phyloP scores from a whole-genome alignment of 1,284 basidiomycete genomes.

The Moesziomyces parantarcticus region DNA sequence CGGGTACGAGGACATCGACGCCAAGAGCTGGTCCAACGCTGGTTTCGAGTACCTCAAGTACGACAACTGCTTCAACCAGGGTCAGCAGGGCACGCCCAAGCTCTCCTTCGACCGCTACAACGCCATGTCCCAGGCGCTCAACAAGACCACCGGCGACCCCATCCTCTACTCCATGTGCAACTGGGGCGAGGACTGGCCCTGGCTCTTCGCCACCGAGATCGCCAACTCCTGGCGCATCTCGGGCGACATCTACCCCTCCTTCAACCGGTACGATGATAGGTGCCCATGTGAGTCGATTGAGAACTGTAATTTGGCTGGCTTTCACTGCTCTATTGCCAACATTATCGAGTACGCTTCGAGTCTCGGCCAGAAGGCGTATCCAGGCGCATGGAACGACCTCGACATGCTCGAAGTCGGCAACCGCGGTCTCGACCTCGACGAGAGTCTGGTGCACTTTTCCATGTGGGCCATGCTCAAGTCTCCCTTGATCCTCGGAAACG shows the following conservation, averaged over 20 bases:
- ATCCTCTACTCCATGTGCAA: conserved; percentile 35
- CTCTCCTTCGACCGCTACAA: conserved; percentile 66
- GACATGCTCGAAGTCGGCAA: conserved; percentile 57
- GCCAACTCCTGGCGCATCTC: conserved; percentile 72
- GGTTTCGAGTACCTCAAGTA: conserved; percentile 68
- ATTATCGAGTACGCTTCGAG: conserved; percentile 23
- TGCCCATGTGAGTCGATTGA: conserved; percentile 35
- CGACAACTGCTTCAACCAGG: conserved; percentile 68
- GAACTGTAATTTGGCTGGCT: conserved; percentile 26
- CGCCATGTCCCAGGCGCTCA: conserved; percentile 73
- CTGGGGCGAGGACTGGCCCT: conserved; percentile 42
- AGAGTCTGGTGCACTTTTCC: conserved; percentile 59
- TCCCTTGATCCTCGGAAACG: conserved; percentile 66
- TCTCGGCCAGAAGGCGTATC: conserved; percentile 51
- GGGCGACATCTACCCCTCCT: conserved; percentile 29
- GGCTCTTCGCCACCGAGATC: conserved; percentile 65
- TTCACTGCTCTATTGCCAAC: conserved; percentile 29
- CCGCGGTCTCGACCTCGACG: conserved; percentile 38
- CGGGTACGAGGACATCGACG: conserved; percentile 72
- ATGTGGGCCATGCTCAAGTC: conserved; percentile 65
- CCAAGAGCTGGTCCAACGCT: conserved; percentile 56
- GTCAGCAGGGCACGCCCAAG: conserved; percentile 17
- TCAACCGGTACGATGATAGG: conserved; percentile 29
- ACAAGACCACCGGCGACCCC: conserved; percentile 68
- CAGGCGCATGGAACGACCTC: conserved; percentile 63